Conservation (phyloP, 1,284 basidiomycete genomes). For the Hortiboletus rubellus region DNA sequence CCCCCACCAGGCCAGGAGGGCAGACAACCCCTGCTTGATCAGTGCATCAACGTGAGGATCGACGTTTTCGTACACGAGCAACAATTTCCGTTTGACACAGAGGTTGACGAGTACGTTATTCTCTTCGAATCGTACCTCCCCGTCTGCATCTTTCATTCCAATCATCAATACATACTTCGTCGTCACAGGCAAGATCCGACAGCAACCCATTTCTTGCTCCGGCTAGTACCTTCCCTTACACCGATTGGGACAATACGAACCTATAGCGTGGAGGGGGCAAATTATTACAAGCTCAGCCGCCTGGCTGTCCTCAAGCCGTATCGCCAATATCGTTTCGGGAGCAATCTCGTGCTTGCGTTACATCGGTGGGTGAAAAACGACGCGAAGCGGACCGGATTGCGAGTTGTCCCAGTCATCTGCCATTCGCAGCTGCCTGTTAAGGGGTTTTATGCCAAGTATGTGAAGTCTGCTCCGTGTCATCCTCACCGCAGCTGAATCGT, state of each 20-base stretch:
- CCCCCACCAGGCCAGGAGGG: slow-evolving; percentile 38
- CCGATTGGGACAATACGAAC: slow-evolving; percentile 65
- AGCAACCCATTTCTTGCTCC: slow-evolving; percentile 69
- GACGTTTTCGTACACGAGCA: slow-evolving; percentile 56
- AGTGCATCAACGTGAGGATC: slow-evolving; percentile 65
- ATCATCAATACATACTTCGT: neutral
- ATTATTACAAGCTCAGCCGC: slow-evolving; percentile 67
- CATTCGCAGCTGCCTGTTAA: slow-evolving; percentile 73
- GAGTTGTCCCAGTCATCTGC: slow-evolving; percentile 44
- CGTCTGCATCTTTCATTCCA: slow-evolving; percentile 6
- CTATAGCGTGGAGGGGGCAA: slow-evolving; percentile 28
- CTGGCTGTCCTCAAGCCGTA: slow-evolving; percentile 67
- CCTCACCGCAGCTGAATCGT: slow-evolving; percentile 7
- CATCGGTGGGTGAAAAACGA: slow-evolving; percentile 57
- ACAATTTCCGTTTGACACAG: slow-evolving; percentile 65
- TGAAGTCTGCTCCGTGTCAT: slow-evolving; percentile 18
- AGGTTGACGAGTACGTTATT: slow-evolving; percentile 65
- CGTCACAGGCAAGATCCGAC: slow-evolving; percentile 53
- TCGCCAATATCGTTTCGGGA: slow-evolving; percentile 62
- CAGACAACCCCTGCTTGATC: slow-evolving; percentile 43
- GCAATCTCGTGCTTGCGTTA: slow-evolving; percentile 57
- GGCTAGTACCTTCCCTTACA: slow-evolving; percentile 54
- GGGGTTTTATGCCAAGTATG: slow-evolving; percentile 74
- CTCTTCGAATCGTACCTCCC: slow-evolving; percentile 1
- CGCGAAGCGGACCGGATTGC: slow-evolving; percentile 35